phyloP scores from a whole-genome alignment of 148 eudicot species.

The Linanthus parryae region DNA sequence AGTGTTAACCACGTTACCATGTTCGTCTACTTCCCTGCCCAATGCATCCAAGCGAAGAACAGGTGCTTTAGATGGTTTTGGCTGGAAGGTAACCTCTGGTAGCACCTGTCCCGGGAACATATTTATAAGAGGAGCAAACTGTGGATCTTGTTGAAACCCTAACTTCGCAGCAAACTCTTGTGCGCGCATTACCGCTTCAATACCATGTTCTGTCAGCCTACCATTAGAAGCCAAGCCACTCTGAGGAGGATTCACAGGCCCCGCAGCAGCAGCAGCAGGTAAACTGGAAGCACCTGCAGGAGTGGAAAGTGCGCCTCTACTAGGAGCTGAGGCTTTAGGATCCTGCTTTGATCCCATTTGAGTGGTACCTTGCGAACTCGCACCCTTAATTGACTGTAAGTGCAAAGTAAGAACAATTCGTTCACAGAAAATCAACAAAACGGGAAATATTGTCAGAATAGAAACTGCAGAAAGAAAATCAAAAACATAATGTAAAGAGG shows the following conservation, averaged over 20 bases:
- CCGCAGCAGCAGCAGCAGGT: conserved; percentile 26
- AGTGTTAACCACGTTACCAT: conserved; percentile 78
- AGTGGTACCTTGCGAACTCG: conserved; percentile 22
- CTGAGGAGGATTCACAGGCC: conserved; percentile 28
- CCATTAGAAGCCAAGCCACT: conserved; percentile 39
- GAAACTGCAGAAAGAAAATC: neutral
- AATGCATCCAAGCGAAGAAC: conserved; percentile 89
- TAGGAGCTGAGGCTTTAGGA: conserved; percentile 19
- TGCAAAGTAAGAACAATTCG: conserved; percentile 1
- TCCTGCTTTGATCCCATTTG: conserved; percentile 38
- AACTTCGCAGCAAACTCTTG: conserved; percentile 90
- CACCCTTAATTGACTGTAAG: conserved; percentile 54
- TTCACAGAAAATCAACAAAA: conserved; percentile 1
- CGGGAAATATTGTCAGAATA: neutral
- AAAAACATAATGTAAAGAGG: neutral
- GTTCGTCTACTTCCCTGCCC: conserved; percentile 96
- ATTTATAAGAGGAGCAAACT: conserved; percentile 82
- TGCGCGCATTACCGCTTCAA: conserved; percentile 86
- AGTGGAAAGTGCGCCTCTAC: conserved; percentile 28
- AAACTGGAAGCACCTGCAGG: conserved; percentile 28
- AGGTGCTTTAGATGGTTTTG: conserved; percentile 90
- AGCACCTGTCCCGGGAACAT: conserved; percentile 86
- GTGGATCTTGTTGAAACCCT: conserved; percentile 94
- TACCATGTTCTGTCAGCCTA: conserved; percentile 44
- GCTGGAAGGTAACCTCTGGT: conserved; percentile 56